A percentile compares a stretch with the other conserved stretches of the same genome.
Evolutionary conservation across 805 yeast genomes (phyloP).

Genomic region (Cyberlindnera maclurae): DNA sequence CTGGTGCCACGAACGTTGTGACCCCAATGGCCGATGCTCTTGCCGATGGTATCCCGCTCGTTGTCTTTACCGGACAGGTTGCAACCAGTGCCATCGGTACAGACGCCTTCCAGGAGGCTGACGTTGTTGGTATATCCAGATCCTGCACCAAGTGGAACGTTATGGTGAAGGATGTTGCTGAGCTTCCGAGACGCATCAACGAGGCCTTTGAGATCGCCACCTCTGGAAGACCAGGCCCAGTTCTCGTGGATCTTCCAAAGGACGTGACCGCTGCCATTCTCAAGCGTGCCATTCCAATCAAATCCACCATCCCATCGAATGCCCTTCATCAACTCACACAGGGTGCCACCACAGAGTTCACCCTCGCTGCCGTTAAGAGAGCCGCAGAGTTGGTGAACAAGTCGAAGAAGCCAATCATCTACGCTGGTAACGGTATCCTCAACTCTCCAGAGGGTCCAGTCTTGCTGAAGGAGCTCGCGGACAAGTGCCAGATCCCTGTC

Average conservation of each 20-base stretch:
- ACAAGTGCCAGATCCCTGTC: conserved; percentile 89
- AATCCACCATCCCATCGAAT: conserved; percentile 63
- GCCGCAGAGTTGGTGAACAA: conserved; percentile 72
- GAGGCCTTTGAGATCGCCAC: conserved; percentile 98
- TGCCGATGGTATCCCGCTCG: conserved; percentile 95
- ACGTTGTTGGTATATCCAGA: conserved; percentile 92
- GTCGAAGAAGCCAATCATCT: conserved; percentile 83
- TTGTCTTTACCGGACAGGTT: conserved; percentile 96
- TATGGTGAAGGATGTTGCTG: conserved; percentile 93
- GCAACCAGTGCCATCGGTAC: conserved; percentile 95
- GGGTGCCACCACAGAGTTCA: conserved; percentile 65
- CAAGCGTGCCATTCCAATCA: conserved; percentile 77
- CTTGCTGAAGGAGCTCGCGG: conserved; percentile 75
- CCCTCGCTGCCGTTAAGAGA: conserved; percentile 63
- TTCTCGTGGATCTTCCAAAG: conserved; percentile 93
- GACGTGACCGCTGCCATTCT: conserved; percentile 93
- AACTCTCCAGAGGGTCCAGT: conserved; percentile 75
- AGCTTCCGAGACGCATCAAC: conserved; percentile 89
- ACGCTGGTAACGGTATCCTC: conserved; percentile 88
- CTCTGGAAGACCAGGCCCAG: conserved; percentile 97
- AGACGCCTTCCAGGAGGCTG: conserved; percentile 99
- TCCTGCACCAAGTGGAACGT: conserved; percentile 99
- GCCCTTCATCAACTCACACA: conserved; percentile 66
- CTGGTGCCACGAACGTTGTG: conserved; percentile 96
- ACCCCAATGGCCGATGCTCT: conserved; percentile 99